Evolutionary conservation across 2,329 filamentous ascomycete species (phyloP).

Genomic region (Sporothrix dimorphospora): DNA sequence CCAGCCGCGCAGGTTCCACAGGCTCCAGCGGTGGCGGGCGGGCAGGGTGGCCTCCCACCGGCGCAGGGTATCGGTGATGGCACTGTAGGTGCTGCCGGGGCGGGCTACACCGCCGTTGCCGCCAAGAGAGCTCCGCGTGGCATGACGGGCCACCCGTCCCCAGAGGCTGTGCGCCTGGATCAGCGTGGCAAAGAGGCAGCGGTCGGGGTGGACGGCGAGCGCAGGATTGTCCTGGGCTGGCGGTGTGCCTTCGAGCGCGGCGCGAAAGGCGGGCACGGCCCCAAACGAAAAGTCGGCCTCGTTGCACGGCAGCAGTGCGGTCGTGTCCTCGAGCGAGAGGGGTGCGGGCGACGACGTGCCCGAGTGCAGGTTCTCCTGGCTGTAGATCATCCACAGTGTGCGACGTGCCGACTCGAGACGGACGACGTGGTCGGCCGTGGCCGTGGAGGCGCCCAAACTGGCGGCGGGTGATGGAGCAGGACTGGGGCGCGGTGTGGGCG

Average conservation of each 20-base stretch:
- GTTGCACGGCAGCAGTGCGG: slow-evolving; percentile 55
- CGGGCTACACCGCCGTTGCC: slow-evolving; percentile 38
- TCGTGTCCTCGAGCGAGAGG: slow-evolving; percentile 56
- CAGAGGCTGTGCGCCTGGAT: slow-evolving; percentile 60
- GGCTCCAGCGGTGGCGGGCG: slow-evolving; percentile 52
- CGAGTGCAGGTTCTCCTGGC: slow-evolving; percentile 60
- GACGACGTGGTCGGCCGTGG: slow-evolving; percentile 52
- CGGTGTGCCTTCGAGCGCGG: slow-evolving; percentile 57
- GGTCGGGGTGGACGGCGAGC: slow-evolving; percentile 48
- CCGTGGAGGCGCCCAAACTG: slow-evolving; percentile 38
- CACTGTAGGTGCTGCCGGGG: slow-evolving; percentile 49
- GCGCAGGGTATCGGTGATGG: slow-evolving; percentile 47
- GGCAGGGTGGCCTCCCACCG: slow-evolving; percentile 56
- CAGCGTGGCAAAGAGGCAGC: slow-evolving; percentile 59
- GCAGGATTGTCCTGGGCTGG: slow-evolving; percentile 52
- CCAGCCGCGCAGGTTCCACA: slow-evolving; percentile 49
- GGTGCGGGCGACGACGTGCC: slow-evolving; percentile 55
- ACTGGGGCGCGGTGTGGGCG: background rate
- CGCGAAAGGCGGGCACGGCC: slow-evolving; percentile 51
- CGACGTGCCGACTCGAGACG: slow-evolving; percentile 58
- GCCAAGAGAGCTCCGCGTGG: slow-evolving; percentile 43
- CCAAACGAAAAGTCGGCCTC: slow-evolving; percentile 58
- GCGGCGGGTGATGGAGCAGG: slow-evolving; percentile 22
- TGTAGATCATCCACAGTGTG: slow-evolving; percentile 63
- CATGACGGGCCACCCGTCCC: slow-evolving; percentile 55